Evolutionary conservation across 2,329 filamentous ascomycete species (phyloP), one percentile per base, ranked within the genome.

Genomic region (Biscogniauxia sp.): DNA sequence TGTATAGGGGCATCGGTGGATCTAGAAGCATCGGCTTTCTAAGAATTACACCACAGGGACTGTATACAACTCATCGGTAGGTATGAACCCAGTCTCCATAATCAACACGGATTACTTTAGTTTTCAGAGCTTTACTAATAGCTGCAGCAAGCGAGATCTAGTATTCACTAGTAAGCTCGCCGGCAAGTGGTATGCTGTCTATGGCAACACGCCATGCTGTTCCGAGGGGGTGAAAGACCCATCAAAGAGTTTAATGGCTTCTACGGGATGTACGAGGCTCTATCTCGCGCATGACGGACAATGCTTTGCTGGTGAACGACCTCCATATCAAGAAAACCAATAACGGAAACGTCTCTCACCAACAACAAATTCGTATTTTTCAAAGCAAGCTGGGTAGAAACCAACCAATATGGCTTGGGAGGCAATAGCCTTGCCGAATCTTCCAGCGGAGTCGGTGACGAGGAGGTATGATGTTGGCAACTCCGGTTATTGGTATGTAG

Each of bases 211-310:
- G 6, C 56, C 78, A 1, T 79, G 76, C 73, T 75, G 74, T 51
- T 70, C 68, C 0, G 56, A 66, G 1, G 75, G 74, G 0, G 70
- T 78, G 2, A 72, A 65, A 1, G 68, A 77, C n/a, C 71, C 0
- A 60, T 60, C 1, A 26, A 67, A 4, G 72, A 76, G 25, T 61
- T 66, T 1, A 63, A 69, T 0, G 74, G 75, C 0, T 78, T 79
- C 51, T 73, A 78, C 25, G 77, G 75, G 20, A 75, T 78, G 77
- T 78, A 1, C 69, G 77, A 7, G 73, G 78, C 58, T 68, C 75
- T 3, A 61, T 77, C 5, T 77, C 76, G 1, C 66, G 66, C 1
- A 60, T 73, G 58, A 77, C 74, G 0, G 67, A 74, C 19, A 67
- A 77, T 57, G 73, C 76, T 2, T 67, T 78, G 1, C 60, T 73